Conservation (phyloP, 768 basidiomycete species). For the Trametes elegans region DNA sequence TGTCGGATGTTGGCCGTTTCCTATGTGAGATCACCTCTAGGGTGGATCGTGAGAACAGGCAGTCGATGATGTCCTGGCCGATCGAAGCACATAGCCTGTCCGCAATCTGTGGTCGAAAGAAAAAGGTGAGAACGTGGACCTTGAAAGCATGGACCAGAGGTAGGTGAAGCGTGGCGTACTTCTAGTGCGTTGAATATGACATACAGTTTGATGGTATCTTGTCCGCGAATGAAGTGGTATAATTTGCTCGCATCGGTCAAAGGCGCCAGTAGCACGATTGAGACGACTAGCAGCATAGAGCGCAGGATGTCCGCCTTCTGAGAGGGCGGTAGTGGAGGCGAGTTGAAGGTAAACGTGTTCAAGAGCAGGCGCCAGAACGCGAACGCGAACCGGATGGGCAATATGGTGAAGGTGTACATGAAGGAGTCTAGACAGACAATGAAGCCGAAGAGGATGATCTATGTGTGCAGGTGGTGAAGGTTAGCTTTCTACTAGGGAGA, state of each 20-base stretch:
- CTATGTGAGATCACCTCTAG: conserved; percentile 69
- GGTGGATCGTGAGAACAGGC: conserved; percentile 91
- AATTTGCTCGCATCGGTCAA: conserved; percentile 96
- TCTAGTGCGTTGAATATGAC: conserved; percentile 99
- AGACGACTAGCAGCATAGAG: conserved; percentile 68
- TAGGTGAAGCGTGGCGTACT: conserved; percentile 47
- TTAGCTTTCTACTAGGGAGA: not conserved
- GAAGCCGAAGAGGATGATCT: conserved; percentile 93
- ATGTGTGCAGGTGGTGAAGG: not conserved
- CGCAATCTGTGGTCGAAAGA: conserved; percentile 71
- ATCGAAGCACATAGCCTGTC: conserved; percentile 94
- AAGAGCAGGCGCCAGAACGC: conserved; percentile 56
- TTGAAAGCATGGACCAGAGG: not conserved
- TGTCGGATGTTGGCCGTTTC: conserved; percentile 57
- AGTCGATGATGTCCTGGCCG: conserved; percentile 96
- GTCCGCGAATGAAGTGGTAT: conserved; percentile 95
- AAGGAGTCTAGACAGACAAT: conserved; percentile 95
- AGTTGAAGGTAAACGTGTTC: conserved; percentile 47
- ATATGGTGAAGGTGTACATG: conserved; percentile 95
- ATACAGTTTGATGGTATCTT: conserved; percentile 98
- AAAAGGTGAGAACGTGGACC: not conserved
- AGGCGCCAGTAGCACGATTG: conserved; percentile 71
- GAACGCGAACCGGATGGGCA: conserved; percentile 82
- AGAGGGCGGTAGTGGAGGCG: conserved; percentile 67
- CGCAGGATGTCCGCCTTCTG: conserved; percentile 94